Evolutionary conservation across 2,329 filamentous ascomycete species (phyloP), one percentile per base, ranked within the genome.

Genomic region (Mollisia scopiformis): DNA sequence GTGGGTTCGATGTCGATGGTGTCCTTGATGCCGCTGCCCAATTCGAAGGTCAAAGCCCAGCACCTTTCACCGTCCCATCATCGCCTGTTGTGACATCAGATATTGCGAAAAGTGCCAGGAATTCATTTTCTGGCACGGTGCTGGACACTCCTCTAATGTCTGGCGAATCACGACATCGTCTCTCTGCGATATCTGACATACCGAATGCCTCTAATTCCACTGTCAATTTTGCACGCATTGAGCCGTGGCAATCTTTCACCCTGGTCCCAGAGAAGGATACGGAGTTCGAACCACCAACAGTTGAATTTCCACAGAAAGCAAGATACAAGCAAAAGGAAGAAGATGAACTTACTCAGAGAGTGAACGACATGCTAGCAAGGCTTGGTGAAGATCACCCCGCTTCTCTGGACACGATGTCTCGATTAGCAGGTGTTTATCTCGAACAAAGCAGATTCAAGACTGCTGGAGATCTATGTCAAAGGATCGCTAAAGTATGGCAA

Each of bases 321-420:
- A 49, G 57, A 33, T 59, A 59, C 31, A 46, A 25, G 6, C 51
- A 59, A 30, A 33, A 19, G 6, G 43, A 59, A 41, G 57, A 59
- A 27, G 39, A 55, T n/a, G 43, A 55, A 10, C 28, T 59, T 16
- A 25, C 6, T 8, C 31, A 35, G 2, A 51, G 57, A 27, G 19
- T 51, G 33, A 3, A 27, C 21, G 23, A 30, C 1, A 6, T 59
- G 41, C 19, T 23, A 14, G 21, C 25, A 28, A 31, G 10, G 2
- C 13, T 49, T 33, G 51, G 57, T 14, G 2, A 23, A 10, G 16
- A 35, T 31, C 57, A 59, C 28, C 50, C 50, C 31, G 39, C 50
- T 28, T 25, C 41, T 19, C 11, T 59, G 3, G 31, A 59, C 30
- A 25, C 50, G 4, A 39, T 54, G 37, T 27, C 30, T 28, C 39